Percentiles rank a stretch among this genome's conserved stretches.
phyloP scores from a whole-genome alignment of 495 filamentous ascomycete species.

The Lasiosphaeris hirsuta region DNA sequence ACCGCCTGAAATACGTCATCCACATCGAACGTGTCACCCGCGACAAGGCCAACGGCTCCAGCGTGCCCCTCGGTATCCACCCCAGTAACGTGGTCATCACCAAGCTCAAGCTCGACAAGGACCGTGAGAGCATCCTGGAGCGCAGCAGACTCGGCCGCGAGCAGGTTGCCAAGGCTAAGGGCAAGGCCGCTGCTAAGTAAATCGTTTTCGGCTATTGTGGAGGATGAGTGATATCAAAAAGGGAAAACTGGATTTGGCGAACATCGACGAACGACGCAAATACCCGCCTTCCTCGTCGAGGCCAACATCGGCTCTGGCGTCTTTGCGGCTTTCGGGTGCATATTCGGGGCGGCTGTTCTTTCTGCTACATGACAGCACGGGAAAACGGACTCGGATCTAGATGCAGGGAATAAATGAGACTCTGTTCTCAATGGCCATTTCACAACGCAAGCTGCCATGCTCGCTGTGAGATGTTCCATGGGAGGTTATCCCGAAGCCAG shows the following conservation, averaged over 20 bases:
- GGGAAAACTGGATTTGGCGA: constrained; percentile 12
- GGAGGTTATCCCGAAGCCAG: constrained; percentile 58
- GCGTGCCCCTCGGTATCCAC: constrained; percentile 81
- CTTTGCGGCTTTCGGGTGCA: constrained; percentile 26
- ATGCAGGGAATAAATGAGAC: constrained; percentile 39
- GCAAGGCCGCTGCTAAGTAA: constrained; percentile 30
- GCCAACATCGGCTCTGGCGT: constrained; percentile 28
- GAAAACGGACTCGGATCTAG: constrained; percentile 27
- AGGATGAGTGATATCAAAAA: constrained; percentile 18
- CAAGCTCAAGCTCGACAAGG: constrained; percentile 98
- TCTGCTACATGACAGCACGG: constrained; percentile 15
- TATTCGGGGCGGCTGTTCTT: constrained; percentile 16
- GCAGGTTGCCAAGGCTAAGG: constrained; percentile 56
- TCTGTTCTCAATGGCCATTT: constrained; percentile 59
- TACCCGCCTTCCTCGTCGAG: constrained; percentile 20
- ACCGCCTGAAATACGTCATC: constrained; percentile 95
- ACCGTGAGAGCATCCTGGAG: constrained; percentile 91
- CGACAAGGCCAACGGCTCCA: constrained; percentile 93
- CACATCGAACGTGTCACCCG: constrained; percentile 88
- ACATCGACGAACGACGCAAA: constrained; percentile 2
- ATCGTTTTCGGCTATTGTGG: neutral
- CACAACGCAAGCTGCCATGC: constrained; percentile 43
- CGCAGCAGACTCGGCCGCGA: constrained; percentile 76
- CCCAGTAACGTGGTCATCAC: constrained; percentile 93
- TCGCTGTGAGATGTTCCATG: constrained; percentile 60